Evolutionary conservation across 805 yeast genomes (phyloP).

Genomic region (Kregervanrija fluxuum): DNA sequence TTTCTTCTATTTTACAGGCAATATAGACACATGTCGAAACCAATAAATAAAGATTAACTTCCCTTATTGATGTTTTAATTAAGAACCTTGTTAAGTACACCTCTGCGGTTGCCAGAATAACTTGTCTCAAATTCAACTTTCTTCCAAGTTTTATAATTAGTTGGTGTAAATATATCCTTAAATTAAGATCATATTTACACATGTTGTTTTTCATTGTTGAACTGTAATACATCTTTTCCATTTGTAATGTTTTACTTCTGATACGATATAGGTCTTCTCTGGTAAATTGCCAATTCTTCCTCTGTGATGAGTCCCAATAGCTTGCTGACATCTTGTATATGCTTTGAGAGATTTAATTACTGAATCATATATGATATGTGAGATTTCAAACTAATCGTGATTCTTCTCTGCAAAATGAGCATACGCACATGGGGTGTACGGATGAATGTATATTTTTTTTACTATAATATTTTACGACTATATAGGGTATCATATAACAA

Average conservation of each 20-base stretch:
- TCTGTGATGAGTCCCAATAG: constrained; percentile 82
- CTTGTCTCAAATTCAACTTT: constrained; percentile 68
- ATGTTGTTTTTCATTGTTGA: constrained; percentile 2
- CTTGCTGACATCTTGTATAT: constrained; percentile 59
- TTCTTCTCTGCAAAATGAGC: too few species aligned
- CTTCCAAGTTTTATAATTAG: constrained; percentile 72
- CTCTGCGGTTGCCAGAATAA: constrained; percentile 85
- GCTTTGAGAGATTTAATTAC: too few species aligned
- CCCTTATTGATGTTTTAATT: constrained; percentile 64
- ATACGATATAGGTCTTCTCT: constrained; percentile 42
- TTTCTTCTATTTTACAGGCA: constrained; percentile 91
- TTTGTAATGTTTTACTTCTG: constrained; percentile 11
- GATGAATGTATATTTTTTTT: too few species aligned
- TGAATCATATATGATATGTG: too few species aligned
- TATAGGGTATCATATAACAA: too few species aligned
- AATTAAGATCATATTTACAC: constrained; percentile 43
- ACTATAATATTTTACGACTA: too few species aligned
- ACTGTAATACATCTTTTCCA: constrained; percentile 16
- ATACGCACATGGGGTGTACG: too few species aligned
- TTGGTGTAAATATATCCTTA: constrained; percentile 75
- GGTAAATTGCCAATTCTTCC: constrained; percentile 74
- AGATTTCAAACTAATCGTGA: too few species aligned
- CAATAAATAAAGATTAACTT: constrained; percentile 72
- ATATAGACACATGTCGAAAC: constrained; percentile 82
- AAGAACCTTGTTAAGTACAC: constrained; percentile 75